Evolutionary conservation across 441 rosid genomes (phyloP).

Genomic region (Pelargonium citronellum): DNA sequence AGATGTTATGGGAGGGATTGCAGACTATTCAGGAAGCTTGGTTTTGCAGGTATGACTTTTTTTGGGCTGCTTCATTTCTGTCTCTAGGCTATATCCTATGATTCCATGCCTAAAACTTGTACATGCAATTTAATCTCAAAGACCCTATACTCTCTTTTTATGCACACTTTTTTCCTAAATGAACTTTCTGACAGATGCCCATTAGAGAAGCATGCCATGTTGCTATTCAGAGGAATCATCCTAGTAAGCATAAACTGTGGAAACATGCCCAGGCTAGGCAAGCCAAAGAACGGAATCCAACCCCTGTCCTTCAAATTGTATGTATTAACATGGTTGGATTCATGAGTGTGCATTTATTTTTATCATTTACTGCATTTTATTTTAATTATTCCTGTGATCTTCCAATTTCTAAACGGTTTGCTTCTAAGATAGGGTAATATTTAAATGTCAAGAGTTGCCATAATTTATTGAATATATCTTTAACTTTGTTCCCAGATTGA

Average conservation of each 20-base stretch:
- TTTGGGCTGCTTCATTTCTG: constrained; percentile 22
- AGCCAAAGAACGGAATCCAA: constrained; percentile 55
- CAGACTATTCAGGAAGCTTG: constrained; percentile 98
- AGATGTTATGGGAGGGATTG: constrained; percentile 99
- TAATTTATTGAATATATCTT: not conserved
- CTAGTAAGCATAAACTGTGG: constrained; percentile 91
- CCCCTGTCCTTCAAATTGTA: constrained; percentile 96
- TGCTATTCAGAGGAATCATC: constrained; percentile 84
- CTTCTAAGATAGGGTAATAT: not conserved
- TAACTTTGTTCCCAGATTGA: no score
- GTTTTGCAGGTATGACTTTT: constrained; percentile 69
- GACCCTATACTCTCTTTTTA: not conserved
- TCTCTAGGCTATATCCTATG: no score
- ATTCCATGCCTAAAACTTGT: no score
- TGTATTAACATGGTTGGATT: constrained; percentile 20
- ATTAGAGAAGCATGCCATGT: constrained; percentile 99
- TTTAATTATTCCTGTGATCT: not conserved
- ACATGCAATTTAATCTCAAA: no score
- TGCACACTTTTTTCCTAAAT: not conserved
- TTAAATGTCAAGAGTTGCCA: not conserved
- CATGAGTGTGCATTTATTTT: constrained; percentile 3
- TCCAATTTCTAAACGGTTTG: not conserved
- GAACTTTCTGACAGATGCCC: constrained; percentile 53
- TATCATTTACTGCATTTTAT: constrained; percentile 2
- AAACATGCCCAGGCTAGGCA: constrained; percentile 95